Evolutionary conservation across 2,329 filamentous ascomycete genomes (phyloP).

Genomic region (Claviceps africana): DNA sequence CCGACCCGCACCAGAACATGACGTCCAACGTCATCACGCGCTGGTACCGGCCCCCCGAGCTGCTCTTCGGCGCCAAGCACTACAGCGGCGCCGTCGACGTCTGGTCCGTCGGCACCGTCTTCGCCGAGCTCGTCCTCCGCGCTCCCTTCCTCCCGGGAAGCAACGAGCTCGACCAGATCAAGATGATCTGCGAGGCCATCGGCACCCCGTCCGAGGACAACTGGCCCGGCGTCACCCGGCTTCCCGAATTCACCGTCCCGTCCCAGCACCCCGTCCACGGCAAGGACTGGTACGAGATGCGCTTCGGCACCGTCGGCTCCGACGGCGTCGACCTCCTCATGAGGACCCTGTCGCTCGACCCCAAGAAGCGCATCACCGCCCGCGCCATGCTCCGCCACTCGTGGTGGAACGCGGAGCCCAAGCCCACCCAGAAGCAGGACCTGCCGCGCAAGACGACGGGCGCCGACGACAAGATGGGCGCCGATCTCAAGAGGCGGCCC

Average conservation of each 20-base stretch:
- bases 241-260: constrained; percentile 68
- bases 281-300: constrained; percentile 56
- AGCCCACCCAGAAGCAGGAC: constrained; percentile 68
- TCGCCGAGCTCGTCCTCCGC: constrained; percentile 77
- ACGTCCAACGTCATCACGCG: constrained; percentile 89
- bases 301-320: constrained; percentile 67
- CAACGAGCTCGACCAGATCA: constrained; percentile 75
- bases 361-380: constrained; percentile 69
- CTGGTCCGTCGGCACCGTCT: constrained; percentile 86
- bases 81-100: constrained; percentile 87
- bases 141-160: constrained; percentile 73
- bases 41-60: constrained; percentile 91
- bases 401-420: constrained; percentile 77
- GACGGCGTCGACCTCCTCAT: constrained; percentile 81
- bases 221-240: constrained; percentile 78
- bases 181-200: constrained; percentile 69
- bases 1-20: constrained; percentile 80
- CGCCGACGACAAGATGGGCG: constrained; percentile 60
- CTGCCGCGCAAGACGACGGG: constrained; percentile 55
- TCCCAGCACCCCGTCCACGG: constrained; percentile 48
- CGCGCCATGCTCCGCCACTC: constrained; percentile 63
- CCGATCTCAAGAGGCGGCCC: constrained; percentile 60
- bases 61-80: constrained; percentile 78
- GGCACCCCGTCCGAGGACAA: constrained; percentile 88
- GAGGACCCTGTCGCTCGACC: constrained; percentile 73